A percentile compares a stretch with the other conserved stretches of the same genome.
phyloP scores from a whole-genome alignment of 2,329 filamentous ascomycete species.

The Hypoxylon rubiginosum region DNA sequence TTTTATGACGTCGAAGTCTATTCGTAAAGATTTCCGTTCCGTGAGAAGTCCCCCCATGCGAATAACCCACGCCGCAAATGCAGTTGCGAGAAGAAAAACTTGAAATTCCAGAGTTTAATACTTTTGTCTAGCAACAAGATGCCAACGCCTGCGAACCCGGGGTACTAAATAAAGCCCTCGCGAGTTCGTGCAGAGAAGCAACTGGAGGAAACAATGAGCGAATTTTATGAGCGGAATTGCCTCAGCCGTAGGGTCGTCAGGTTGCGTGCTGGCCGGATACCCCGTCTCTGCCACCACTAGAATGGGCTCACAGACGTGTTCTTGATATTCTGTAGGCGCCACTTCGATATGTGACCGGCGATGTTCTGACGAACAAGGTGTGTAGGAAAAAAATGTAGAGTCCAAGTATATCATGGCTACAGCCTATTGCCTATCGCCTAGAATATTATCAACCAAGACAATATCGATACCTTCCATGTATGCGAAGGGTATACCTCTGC shows the following conservation, averaged over 20 bases:
- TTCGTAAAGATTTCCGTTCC: slow-evolving; percentile 49
- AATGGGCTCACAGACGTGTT: slow-evolving; percentile 9
- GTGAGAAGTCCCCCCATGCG: slow-evolving; percentile 42
- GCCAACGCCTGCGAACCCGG: slow-evolving; percentile 24
- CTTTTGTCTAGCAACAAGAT: slow-evolving; percentile 47
- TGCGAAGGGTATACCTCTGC: background rate
- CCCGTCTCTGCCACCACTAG: slow-evolving; percentile 10
- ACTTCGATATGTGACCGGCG: slow-evolving; percentile 6
- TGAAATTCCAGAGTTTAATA: slow-evolving; percentile 35
- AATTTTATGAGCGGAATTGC: slow-evolving; percentile 18
- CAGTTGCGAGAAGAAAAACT: slow-evolving; percentile 42
- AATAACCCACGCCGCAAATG: slow-evolving; percentile 48
- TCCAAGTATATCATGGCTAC: slow-evolving; percentile 1
- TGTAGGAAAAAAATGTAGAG: slow-evolving; percentile 15
- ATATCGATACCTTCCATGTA: slow-evolving; percentile 2
- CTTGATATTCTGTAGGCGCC: slow-evolving; percentile 10
- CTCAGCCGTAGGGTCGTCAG: slow-evolving; percentile 17
- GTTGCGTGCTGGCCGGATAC: slow-evolving; percentile 10
- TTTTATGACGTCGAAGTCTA: slow-evolving; percentile 47
- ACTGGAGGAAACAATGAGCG: slow-evolving; percentile 35
- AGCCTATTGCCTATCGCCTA: background rate
- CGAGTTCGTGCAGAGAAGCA: slow-evolving; percentile 28
- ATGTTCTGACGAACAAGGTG: slow-evolving; percentile 12
- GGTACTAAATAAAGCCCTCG: slow-evolving; percentile 21
- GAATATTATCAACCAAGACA: slow-evolving; percentile 4